Percentiles rank a stretch among this genome's conserved stretches.
Evolutionary conservation across 1,284 basidiomycete species (phyloP).

Genomic region (Hemileia vastatrix): DNA sequence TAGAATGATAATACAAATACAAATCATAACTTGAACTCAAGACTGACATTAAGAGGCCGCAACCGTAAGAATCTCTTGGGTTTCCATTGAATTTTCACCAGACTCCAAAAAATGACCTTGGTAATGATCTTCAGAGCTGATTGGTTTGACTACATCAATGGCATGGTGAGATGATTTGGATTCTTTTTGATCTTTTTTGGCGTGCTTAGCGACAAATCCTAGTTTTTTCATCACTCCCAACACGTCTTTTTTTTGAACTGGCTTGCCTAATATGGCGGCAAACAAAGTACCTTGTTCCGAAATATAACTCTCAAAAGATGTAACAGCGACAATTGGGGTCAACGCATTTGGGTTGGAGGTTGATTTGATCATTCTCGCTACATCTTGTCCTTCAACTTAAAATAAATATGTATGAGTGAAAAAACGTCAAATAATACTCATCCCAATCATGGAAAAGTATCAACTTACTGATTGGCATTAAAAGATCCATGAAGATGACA

Average conservation of each 20-base stretch:
- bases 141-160: too few species aligned
- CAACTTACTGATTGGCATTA: constrained; percentile 44
- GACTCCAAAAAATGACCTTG: too few species aligned
- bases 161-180: too few species aligned
- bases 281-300: constrained; percentile 61
- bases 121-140: too few species aligned
- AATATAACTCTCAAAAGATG: constrained; percentile 34
- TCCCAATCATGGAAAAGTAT: constrained; percentile 55
- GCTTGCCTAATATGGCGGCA: constrained; percentile 64
- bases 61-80: too few species aligned
- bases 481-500: constrained; percentile 49
- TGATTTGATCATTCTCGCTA: constrained; percentile 83
- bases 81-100: too few species aligned
- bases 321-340: constrained; percentile 81
- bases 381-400: constrained; percentile 80
- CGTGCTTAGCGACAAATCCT: constrained; percentile 53
- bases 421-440: constrained; percentile 26
- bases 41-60: too few species aligned
- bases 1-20: too few species aligned
- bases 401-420: neutral
- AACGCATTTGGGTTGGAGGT: constrained; percentile 82
- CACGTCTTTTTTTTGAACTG: constrained; percentile 73
- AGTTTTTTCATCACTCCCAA: constrained; percentile 67
- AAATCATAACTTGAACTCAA: too few species aligned
- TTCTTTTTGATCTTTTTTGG: neutral